Evolutionary conservation across 2,329 filamentous ascomycete genomes (phyloP).

Genomic region (Pseudogymnoascus sp.): DNA sequence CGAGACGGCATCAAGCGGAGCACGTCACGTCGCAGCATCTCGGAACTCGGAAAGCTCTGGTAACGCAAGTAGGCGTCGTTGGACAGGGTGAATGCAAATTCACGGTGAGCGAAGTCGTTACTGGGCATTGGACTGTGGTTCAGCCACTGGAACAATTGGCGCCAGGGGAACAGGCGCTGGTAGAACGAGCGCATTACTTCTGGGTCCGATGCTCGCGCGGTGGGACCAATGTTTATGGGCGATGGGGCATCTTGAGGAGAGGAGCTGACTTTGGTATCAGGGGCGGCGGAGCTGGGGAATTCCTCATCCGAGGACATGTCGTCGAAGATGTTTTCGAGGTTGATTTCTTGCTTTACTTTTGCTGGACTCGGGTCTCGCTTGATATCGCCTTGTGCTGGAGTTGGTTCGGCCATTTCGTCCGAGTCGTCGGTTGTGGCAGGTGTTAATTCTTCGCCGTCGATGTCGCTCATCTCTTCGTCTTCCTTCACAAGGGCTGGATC

Average conservation of each 20-base stretch:
- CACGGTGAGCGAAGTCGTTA: constrained; percentile 82
- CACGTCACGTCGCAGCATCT: constrained; percentile 81
- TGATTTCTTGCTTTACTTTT: constrained; percentile 37
- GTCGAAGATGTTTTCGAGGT: constrained; percentile 51
- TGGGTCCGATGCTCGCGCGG: constrained; percentile 55
- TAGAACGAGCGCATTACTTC: constrained; percentile 92
- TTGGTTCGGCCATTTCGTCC: background rate
- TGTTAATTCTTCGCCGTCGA: constrained; percentile 16
- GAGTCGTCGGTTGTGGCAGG: constrained; percentile 17
- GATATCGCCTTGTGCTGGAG: background rate
- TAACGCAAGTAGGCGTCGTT: constrained; percentile 91
- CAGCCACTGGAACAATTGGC: constrained; percentile 93
- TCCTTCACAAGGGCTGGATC: constrained; percentile 20
- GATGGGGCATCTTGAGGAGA: constrained; percentile 36
- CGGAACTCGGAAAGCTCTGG: constrained; percentile 64
- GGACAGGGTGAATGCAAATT: constrained; percentile 92
- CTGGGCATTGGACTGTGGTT: constrained; percentile 85
- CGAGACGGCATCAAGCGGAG: constrained; percentile 79
- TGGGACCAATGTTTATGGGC: constrained; percentile 32
- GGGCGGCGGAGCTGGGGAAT: constrained; percentile 41
- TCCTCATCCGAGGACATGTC: constrained; percentile 54
- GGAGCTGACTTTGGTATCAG: constrained; percentile 34
- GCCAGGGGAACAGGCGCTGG: constrained; percentile 89
- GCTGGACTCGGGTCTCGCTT: background rate
- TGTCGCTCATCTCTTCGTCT: constrained; percentile 37